phyloP scores from a whole-genome alignment of 192 early-diverging fungal species.

The Umbelopsis sp. region DNA sequence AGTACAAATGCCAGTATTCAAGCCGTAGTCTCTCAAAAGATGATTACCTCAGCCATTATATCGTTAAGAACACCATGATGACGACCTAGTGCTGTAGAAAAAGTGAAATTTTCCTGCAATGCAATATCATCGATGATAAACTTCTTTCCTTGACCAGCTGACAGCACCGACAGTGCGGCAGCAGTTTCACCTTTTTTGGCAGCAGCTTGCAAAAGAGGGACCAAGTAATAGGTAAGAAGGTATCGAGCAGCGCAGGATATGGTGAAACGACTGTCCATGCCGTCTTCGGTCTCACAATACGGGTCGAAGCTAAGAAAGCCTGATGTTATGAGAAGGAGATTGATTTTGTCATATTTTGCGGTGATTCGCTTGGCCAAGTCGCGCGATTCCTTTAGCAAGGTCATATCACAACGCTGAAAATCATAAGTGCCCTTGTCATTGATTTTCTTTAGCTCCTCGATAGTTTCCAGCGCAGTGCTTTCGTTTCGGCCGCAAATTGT shows the following conservation, averaged over 20 bases:
- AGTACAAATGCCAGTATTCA: background rate
- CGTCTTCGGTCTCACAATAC: background rate
- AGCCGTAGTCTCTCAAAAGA: background rate
- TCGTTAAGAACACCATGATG: background rate
- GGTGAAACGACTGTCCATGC: background rate
- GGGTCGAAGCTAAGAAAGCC: background rate
- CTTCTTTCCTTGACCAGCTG: background rate
- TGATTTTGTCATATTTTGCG: background rate
- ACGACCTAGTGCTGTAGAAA: background rate
- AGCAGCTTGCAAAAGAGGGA: background rate
- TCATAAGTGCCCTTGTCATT: background rate
- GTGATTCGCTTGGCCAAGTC: background rate
- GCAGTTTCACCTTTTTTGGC: background rate
- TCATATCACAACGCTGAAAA: conserved; percentile 1
- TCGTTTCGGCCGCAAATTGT: background rate
- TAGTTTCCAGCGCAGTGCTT: background rate
- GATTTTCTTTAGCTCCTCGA: background rate
- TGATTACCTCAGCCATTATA: conserved; percentile 7
- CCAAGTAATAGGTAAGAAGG: background rate
- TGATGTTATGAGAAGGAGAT: background rate
- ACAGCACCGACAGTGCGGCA: background rate
- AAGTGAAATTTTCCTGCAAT: background rate
- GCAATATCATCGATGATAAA: background rate
- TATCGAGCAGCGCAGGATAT: background rate
- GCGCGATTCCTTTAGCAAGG: background rate